Evolutionary conservation across 495 filamentous ascomycete genomes (phyloP).

Genomic region (Aspergillus baeticus): DNA sequence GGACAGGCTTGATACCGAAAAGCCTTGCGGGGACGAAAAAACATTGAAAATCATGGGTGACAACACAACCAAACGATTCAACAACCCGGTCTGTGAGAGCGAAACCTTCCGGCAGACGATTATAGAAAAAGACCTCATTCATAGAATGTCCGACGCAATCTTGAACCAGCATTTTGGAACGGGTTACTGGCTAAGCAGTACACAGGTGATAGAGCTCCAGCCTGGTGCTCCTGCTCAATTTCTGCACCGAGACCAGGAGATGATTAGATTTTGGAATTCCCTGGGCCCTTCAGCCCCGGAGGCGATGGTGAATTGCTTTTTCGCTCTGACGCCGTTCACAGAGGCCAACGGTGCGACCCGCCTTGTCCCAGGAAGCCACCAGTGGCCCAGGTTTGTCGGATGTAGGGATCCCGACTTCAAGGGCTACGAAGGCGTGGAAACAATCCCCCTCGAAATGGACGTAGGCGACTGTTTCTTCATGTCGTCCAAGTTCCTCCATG

Average conservation of each 20-base stretch:
- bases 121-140: neutral
- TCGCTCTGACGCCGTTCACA: neutral
- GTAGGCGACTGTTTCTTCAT: neutral
- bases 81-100: neutral
- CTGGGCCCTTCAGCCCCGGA: neutral
- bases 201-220: neutral
- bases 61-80: neutral
- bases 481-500: neutral
- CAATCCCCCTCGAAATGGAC: neutral
- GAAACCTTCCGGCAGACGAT: neutral
- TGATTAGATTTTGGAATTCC: neutral
- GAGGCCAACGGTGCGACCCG: neutral
- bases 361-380: neutral
- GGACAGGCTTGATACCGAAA: too few species aligned
- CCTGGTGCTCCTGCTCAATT: neutral
- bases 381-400: neutral
- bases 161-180: neutral
- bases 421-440: neutral
- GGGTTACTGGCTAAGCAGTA: neutral
- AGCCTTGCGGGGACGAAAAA: too few species aligned
- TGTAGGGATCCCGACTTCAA: neutral
- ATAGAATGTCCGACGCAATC: neutral
- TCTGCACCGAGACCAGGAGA: neutral
- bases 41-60: neutral
- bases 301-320: neutral